Base-by-base conservation (phyloP, 2,329 filamentous ascomycete genomes). In the Fusarium pilosicola region DNA sequence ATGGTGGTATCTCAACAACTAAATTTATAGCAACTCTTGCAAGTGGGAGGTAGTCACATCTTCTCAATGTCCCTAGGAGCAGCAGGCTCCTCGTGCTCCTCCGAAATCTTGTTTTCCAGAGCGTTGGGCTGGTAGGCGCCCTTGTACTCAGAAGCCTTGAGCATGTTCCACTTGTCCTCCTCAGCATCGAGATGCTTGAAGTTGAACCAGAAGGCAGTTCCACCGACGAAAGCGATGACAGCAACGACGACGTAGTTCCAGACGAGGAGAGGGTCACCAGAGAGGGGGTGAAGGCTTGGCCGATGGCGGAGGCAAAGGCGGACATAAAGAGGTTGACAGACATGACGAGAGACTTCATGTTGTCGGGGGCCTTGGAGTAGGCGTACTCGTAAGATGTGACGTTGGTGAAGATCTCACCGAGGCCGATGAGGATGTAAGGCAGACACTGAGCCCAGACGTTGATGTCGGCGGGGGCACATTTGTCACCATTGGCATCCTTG, bases 341-440 rank as follows among this genome's bases (percentile, higher is more conserved):
- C 81, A 88, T 87, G 76, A 95, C 92, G n/a, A 95, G 86, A 3
- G 91, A 93, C 74, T 92, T 91, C 93, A 95, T 95, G 84, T 94
- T 94, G 78, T 88, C 89, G 32, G 93, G 93, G 0, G 92, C 92
- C 82, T 94, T 94, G 80, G 91, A 91, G 84, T 91, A 95, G 39
- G 93, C 93, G 73, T 94, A 94, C 80, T 94, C 93, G 73, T 93
- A 89, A 3, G 90, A 90, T 22, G 87, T 88, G 66, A 88, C 86
- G 77, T 87, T 87, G 71, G 86, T 84, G 74, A 88, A 85, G 61
- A 88, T 86, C 81, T 89, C 87, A 14, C 86, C 84, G 8, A 88
- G 78, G 69, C 86, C 87, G 32, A 86, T 85, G 32, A 89, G 76
- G 71, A 88, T 83, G 78, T 88, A 87, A 26, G 87, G 85, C 17